Conservation (phyloP, 345 rosid species). For the Aethionema arabicum region DNA sequence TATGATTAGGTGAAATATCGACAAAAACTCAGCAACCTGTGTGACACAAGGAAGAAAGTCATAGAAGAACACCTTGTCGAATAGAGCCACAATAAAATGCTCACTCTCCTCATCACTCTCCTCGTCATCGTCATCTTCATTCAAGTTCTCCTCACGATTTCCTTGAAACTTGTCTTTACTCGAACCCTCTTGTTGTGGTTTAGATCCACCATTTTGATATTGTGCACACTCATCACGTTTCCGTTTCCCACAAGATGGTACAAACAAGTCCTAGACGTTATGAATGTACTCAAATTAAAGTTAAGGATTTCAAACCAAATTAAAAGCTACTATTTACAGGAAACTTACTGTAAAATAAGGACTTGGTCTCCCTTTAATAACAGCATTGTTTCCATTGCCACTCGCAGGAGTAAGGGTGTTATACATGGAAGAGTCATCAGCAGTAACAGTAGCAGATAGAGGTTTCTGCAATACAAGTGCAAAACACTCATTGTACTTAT, state of each 20-base stretch:
- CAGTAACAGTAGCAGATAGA: slow-evolving; percentile 65
- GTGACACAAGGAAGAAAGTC: background rate
- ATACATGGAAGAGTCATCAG: slow-evolving; percentile 79
- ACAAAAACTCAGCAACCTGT: background rate
- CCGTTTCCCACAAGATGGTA: slow-evolving; percentile 72
- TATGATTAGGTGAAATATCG: background rate
- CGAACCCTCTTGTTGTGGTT: slow-evolving; percentile 98
- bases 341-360: slow-evolving; percentile 63
- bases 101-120: slow-evolving; percentile 78
- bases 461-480: slow-evolving; percentile 54
- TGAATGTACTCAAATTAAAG: slow-evolving; percentile 30
- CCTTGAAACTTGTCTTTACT: slow-evolving; percentile 92
- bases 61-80: slow-evolving; percentile 69
- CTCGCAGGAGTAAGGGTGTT: slow-evolving; percentile 83
- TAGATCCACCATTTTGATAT: slow-evolving; percentile 79
- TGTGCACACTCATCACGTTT: slow-evolving; percentile 83
- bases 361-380: slow-evolving; percentile 76
- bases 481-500: slow-evolving; percentile 15
- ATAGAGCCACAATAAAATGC: slow-evolving; percentile 94
- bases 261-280: slow-evolving; percentile 73
- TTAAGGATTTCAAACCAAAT: slow-evolving; percentile 18
- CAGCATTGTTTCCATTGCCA: slow-evolving; percentile 58
- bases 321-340: background rate
- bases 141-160: slow-evolving; percentile 79
- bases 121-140: slow-evolving; percentile 89